Base-by-base conservation (phyloP, 768 basidiomycete genomes). In the Leucocoprinus birnbaumii region DNA sequence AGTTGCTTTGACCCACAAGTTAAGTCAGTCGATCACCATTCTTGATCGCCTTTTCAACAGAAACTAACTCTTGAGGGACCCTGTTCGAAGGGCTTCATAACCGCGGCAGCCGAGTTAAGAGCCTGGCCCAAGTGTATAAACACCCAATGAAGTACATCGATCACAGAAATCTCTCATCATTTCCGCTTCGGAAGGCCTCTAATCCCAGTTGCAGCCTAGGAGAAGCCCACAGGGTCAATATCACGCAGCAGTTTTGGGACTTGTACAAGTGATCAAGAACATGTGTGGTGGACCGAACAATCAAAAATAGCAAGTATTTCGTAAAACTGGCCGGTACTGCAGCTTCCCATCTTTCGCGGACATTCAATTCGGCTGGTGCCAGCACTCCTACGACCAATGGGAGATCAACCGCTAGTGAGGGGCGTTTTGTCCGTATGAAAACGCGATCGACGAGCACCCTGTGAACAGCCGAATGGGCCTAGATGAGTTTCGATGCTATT, bases 281-380 rank as follows among this genome's bases (percentile, higher is more conserved):
- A 24, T 46, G 35, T 22, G 31, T 3, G 41, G 34, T 35, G 51
- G 27, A 24, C n/a, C 16, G 18, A 27, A 21, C n/a, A 24, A 37
- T 14, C 53, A 58, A 53, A 52, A 50, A 47, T 55, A 58, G 44
- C 50, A 40, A 19, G 34, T 26, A 35, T 40, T 50, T 21, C 50
- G 31, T 55, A 48, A 48, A 37, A 37, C 54, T 16, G 24, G 34
- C 42, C 18, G 37, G 35, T 37, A n/a, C 27, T 25, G 24, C 24
- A 41, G 38, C 38, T 35, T 48, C 45, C 43, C 21, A 26, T n/a
- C n/a, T 48, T 53, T 53, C 51, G 51, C 51, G 57, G 57, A 58
- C 46, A 31, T 53, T 53, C 51, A 58, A 53, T 48, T 37, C 51
- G 47, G 46, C 41, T 53, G 38, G 40, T 45, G 57, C 45, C 57